Percentiles rank a stretch among this genome's conserved stretches.
These are phyloP conservation scores for Trichoderma guizhouense DNA, from an alignment of 2,329 filamentous ascomycete genomes.

Conservation along the genomic window DNA sequence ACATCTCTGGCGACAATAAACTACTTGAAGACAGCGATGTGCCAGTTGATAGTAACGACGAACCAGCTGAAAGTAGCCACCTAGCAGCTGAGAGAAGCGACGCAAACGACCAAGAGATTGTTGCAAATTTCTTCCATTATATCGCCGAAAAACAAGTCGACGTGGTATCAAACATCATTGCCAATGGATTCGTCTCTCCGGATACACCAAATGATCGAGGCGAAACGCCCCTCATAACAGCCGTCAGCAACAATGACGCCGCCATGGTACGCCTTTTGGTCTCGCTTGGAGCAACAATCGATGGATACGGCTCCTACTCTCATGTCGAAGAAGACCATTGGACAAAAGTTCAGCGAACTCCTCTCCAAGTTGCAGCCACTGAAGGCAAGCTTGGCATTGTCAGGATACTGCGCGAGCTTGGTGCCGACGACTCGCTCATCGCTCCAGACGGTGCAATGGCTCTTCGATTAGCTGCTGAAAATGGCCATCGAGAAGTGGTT, in stretches of 20 bases:
- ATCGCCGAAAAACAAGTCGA: neutral
- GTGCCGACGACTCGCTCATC: slow-evolving; percentile 42
- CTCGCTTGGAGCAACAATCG: slow-evolving; percentile 27
- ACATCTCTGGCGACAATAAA: neutral
- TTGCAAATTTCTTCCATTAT: neutral
- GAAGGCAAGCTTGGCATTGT: slow-evolving; percentile 40
- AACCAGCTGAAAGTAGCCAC: neutral
- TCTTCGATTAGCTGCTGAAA: slow-evolving; percentile 41
- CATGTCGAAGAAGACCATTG: neutral
- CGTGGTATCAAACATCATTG: neutral
- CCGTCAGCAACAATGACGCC: neutral
- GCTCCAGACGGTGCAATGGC: slow-evolving; percentile 46
- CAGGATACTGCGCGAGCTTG: slow-evolving; percentile 38
- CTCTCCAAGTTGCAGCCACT: slow-evolving; percentile 43
- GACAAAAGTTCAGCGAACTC: slow-evolving; percentile 37
- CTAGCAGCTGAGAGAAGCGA: neutral
- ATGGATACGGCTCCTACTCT: slow-evolving; percentile 26
- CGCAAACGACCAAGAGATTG: neutral
- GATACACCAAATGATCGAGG: neutral
- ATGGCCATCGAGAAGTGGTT: slow-evolving; percentile 43
- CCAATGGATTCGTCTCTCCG: neutral
- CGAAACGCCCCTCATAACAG: slow-evolving; percentile 8
- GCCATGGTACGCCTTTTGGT: slow-evolving; percentile 5
- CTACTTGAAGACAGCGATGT: fast-evolving
- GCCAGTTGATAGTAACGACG: neutral